Percentiles rank a stretch among this genome's conserved stretches.
Conservation (phyloP, 78 protist genomes). For the Dictyostelium discoideum region dicty_2.7 NC_007089.4:5432001-5432500, state of each 20-base stretch:
- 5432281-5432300: too few species aligned
- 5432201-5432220: neutral
- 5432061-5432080: neutral
- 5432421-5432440: neutral
- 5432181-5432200: too few species aligned
- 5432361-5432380: neutral
- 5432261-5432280: neutral
- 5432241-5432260: too few species aligned
- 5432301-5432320: neutral
- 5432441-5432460: neutral
- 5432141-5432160: neutral
- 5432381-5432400: neutral
- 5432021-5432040: neutral
- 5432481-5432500: neutral
- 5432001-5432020: neutral
- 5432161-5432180: neutral
- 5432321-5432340: conserved; percentile 8
- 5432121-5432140: neutral
- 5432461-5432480: neutral
- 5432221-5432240: neutral
- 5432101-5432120: neutral
- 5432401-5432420: neutral
- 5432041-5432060: neutral
- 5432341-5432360: neutral
- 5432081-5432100: neutral